phyloP scores from a whole-genome alignment of 768 basidiomycete species.

The Boletales sp. region DNA sequence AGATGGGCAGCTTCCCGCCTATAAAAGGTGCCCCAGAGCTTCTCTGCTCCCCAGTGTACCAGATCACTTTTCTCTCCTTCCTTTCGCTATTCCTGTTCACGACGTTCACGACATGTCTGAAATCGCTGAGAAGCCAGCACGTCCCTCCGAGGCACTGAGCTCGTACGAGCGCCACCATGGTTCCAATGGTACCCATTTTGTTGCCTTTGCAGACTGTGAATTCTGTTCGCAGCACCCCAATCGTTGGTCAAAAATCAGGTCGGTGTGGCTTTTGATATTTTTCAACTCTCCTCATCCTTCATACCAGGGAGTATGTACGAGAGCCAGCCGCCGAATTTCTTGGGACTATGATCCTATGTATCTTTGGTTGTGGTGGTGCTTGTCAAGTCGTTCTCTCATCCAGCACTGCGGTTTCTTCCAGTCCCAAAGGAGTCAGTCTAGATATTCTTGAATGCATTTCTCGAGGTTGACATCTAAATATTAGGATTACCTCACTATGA shows the following conservation, averaged over 20 bases:
- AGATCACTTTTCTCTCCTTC: background rate
- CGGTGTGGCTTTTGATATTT: background rate
- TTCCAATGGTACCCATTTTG: background rate
- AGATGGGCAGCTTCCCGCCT: background rate
- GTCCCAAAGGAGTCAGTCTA: conserved; percentile 52
- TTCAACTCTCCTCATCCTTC: conserved; percentile 1
- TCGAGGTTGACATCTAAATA: conserved; percentile 1
- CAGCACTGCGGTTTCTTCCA: conserved; percentile 41
- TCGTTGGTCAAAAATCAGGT: conserved; percentile 57
- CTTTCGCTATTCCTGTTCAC: background rate
- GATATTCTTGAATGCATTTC: background rate
- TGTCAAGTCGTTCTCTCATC: conserved; percentile 55
- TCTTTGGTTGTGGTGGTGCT: conserved; percentile 56
- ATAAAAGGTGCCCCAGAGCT: conserved; percentile 19
- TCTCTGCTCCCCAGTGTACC: background rate
- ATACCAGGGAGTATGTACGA: conserved; percentile 40
- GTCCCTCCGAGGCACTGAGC: conserved; percentile 19
- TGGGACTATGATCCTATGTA: conserved; percentile 54
- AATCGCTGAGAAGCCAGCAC: conserved; percentile 14
- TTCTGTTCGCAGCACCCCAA: conserved; percentile 44
- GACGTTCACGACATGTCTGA: conserved; percentile 19
- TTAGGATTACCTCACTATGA: conserved; percentile 24
- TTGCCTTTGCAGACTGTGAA: conserved; percentile 28
- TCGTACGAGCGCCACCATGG: conserved; percentile 9
- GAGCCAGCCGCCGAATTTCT: conserved; percentile 66